Conservation (phyloP, 2,329 filamentous ascomycete genomes). For the Fusarium hainanense region DNA sequence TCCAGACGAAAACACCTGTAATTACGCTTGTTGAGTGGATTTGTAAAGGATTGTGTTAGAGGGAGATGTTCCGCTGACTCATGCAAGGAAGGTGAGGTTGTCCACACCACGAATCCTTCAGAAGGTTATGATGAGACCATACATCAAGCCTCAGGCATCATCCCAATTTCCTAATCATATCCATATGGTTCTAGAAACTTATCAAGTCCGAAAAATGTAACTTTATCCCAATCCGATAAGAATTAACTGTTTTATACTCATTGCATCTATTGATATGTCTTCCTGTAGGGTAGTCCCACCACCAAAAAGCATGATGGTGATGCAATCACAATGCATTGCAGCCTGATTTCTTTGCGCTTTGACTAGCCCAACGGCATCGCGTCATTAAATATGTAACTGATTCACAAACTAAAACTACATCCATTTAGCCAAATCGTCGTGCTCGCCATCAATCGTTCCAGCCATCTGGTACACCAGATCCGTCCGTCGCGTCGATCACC, state of each 20-base stretch:
- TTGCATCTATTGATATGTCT: background rate
- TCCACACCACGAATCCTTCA: background rate
- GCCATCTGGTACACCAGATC: background rate
- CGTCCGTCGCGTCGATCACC: background rate
- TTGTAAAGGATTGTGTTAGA: background rate
- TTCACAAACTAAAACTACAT: background rate
- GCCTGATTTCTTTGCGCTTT: background rate
- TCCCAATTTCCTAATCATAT: no score
- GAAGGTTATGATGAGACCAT: background rate
- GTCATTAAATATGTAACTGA: background rate
- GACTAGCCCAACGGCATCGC: background rate
- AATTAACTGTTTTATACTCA: fast-evolving
- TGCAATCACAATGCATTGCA: background rate
- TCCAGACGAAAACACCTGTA: background rate
- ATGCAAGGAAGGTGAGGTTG: no score
- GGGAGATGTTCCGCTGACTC: background rate
- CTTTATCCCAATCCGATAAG: background rate
- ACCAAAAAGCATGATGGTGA: background rate
- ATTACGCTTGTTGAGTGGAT: background rate
- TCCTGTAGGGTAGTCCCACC: background rate
- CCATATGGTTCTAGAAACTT: fast-evolving
- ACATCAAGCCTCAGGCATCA: fast-evolving
- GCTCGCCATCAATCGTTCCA: background rate
- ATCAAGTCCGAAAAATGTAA: fast-evolving
- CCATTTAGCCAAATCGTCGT: background rate